Base-by-base conservation (phyloP, 352 stramenopile genomes). In the Phytopythium vexans region DNA sequence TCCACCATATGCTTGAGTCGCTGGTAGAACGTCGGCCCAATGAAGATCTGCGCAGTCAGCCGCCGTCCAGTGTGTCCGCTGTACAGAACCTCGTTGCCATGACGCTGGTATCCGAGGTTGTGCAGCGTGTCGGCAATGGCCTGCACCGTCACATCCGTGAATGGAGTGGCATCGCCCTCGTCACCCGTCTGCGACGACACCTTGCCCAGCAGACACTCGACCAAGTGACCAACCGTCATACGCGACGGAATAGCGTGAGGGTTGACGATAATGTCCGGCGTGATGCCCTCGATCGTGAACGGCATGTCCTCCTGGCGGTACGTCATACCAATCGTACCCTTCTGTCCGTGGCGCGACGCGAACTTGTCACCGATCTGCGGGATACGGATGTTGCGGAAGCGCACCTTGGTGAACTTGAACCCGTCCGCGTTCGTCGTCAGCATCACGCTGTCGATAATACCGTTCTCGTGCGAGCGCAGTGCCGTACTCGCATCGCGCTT, bases 151-250 rank as follows among this genome's bases (percentile, higher is more conserved):
- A 99, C 93, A 55, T 95, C 83, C 35, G 94, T 99, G 73, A 99
- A 99, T n/a, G 97, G 97, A 16, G 98, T 99, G 8, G 96, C 97
- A 77, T 99, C 97, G 60, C 96, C 96, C 75, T 99, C 96, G 48
- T 97, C 92, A 57, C 97, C 97, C 47, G 97, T 96, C 54, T 98
- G 94, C 12, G 96, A 96, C 21, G 86, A 97, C 48, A 99, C 94
- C 84, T 99, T 99, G 41, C 97, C 96, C 4, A 99, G 70, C 31
- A 99, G 72, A 94, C 96, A 99, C 77, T 99, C 98, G 70, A 99
- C 97, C 58, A 99, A 85, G 75, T 99, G 96, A 16, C 96, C 98
- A 66, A 99, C 98, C 38, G 98, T 99, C 98, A 99, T 99, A 89
- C 98, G 97, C 48, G 92, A 98, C 49, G 98, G 98, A 91, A 99